Percentiles rank a stretch among this genome's conserved stretches.
These are phyloP conservation scores for Aspergillus campestris DNA, from an alignment of 495 filamentous ascomycete genomes.

Conservation along the genomic window DNA sequence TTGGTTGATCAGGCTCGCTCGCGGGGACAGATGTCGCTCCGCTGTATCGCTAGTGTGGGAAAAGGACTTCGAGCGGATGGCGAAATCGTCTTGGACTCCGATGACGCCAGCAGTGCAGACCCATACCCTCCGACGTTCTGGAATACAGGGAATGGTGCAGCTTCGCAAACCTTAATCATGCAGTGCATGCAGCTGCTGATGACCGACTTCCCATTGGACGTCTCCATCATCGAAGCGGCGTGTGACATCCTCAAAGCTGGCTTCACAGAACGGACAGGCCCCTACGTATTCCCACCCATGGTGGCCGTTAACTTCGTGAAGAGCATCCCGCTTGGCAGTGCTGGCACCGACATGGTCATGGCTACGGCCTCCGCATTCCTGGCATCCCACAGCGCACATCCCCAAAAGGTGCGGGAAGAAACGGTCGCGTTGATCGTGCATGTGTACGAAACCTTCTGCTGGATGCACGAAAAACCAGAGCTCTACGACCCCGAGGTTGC, in stretches of 20 bases:
- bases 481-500: constrained; percentile 68
- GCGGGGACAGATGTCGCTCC: constrained; percentile 56
- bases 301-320: constrained; percentile 65
- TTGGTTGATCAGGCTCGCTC: constrained; percentile 39
- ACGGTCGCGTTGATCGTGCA: constrained; percentile 53
- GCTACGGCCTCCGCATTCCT: constrained; percentile 72
- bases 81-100: constrained; percentile 60
- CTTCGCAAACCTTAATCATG: constrained; percentile 53
- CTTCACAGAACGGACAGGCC: constrained; percentile 69
- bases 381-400: constrained; percentile 48
- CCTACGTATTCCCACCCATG: constrained; percentile 64
- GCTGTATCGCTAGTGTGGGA: constrained; percentile 68
- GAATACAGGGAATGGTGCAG: constrained; percentile 45
- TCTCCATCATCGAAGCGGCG: constrained; percentile 64
- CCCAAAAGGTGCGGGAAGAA: constrained; percentile 37
- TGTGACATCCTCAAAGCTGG: constrained; percentile 72
- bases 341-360: constrained; percentile 65
- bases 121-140: constrained; percentile 48
- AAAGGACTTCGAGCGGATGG: constrained; percentile 68
- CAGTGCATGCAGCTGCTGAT: constrained; percentile 37
- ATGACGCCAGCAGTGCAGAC: constrained; percentile 30
- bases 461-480: constrained; percentile 46
- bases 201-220: constrained; percentile 49
- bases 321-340: constrained; percentile 50
- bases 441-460: constrained; percentile 55